phyloP scores from a whole-genome alignment of 2,329 filamentous ascomycete genomes.

The Trichoderma koningiopsis region DNA sequence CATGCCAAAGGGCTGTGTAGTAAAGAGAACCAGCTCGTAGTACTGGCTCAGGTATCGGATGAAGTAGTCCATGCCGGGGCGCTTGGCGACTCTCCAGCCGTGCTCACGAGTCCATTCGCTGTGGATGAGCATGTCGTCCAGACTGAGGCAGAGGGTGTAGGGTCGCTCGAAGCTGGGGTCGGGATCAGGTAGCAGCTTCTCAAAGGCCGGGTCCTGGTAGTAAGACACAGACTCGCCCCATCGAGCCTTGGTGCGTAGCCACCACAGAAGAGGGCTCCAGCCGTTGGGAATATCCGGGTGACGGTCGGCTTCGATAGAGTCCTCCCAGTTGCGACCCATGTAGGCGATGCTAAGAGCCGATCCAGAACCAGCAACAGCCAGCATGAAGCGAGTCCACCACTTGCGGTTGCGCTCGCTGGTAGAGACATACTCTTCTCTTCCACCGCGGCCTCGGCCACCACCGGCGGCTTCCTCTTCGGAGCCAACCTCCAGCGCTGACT shows the following conservation, averaged over 20 bases:
- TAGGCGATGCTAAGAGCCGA: constrained; percentile 66
- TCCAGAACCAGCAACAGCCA: constrained; percentile 60
- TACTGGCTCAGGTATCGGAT: constrained; percentile 95
- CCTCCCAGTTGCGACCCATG: constrained; percentile 86
- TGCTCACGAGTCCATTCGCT: constrained; percentile 93
- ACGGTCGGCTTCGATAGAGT: constrained; percentile 69
- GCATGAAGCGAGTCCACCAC: constrained; percentile 74
- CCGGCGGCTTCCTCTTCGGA: constrained; percentile 41
- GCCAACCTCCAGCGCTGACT: constrained; percentile 40
- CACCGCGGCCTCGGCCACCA: constrained; percentile 43
- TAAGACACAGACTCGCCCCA: constrained; percentile 78
- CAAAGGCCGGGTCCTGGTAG: constrained; percentile 94
- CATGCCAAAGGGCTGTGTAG: constrained; percentile 78
- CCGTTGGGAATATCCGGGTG: constrained; percentile 77
- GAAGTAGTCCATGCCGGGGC: constrained; percentile 96
- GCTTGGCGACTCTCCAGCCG: constrained; percentile 93
- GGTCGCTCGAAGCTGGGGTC: constrained; percentile 80
- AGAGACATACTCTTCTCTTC: constrained; percentile 79
- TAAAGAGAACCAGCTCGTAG: constrained; percentile 97
- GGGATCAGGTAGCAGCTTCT: constrained; percentile 83
- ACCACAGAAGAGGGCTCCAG: constrained; percentile 76
- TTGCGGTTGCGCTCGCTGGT: constrained; percentile 83
- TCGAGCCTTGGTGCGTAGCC: constrained; percentile 75
- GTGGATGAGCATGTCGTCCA: constrained; percentile 93
- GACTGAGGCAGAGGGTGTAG: constrained; percentile 87